Evolutionary conservation across 1,284 basidiomycete species (phyloP), one percentile per base, ranked within the genome.

Genomic region (Cutaneotrichosporon dermatis): DNA sequence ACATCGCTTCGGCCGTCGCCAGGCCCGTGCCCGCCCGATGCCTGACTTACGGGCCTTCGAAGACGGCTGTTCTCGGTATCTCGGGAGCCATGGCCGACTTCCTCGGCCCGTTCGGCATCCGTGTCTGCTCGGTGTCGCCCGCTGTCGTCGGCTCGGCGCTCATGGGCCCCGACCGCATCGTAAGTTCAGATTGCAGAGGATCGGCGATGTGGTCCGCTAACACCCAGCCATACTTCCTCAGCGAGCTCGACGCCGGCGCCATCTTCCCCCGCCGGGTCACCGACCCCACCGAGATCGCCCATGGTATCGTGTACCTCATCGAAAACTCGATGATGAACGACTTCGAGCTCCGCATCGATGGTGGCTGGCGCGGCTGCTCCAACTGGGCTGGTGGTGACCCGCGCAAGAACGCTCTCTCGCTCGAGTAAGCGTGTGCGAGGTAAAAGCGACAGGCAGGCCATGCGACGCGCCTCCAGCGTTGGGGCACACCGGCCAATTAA

Each of bases 251-350:
- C 15, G 55, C 57, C 8, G 50, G 37, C 15, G 68, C 65, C 44
- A 60, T 67, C 45, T 67, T 65, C 61, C 63, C 66, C 36, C 61
- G 57, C 39, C 58, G 66, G 16, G 44, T 61, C 37, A 57, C 61
- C 10, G 48, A 61, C 43, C 65, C 63, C 13, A 48, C 53, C 16
- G 71, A 72, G 51, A 60, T 72, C 46, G 61, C 50, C 4, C 39
- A 60, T 34, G 65, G 54, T 33, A 58, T 65, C 48, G 49, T 65
- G 34, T 72, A 61, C 60, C 61, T 73, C 39, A 66, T 72, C 45
- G 66, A 70, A 53, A 69, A 70, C 54, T 58, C 54, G 15, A 69
- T 73, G 66, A 63, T 72, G 59, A 73, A 72, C 61, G 70, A 65
- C 42, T 64, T 64, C 53, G 55, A 67, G 42, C 46, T 67, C 25